Base-by-base conservation (phyloP, 2,329 filamentous ascomycete genomes). In the Epichloe amarillans region DNA sequence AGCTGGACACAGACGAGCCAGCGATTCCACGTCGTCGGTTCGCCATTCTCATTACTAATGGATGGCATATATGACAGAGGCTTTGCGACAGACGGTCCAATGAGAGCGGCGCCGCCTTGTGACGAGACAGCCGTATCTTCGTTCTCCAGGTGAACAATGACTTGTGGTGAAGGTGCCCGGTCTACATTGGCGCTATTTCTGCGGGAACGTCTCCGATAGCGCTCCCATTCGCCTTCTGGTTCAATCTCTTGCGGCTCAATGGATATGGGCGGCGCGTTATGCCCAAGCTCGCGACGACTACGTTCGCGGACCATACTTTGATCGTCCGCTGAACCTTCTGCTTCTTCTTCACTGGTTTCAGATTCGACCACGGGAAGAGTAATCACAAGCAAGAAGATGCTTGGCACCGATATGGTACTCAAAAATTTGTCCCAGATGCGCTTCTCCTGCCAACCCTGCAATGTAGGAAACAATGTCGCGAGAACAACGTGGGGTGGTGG, bases 351-450 rank as follows among this genome's bases (percentile, higher is more conserved):
- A 7, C 76, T 73, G 19, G 79, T 74, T 41, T 79, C 76, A 1
- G 79, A 78, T 60, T 97, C 91, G 5, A 95, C 87, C 0, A 98
- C 89, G 0, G 94, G 93, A 4, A 98, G 67, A 0, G 93, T 98
- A 45, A 93, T 81, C 0, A 91, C 91, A 4, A 98, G 74, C 2
- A 97, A 69, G 55, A 98, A 87, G 38, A 98, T 88, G 58, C 86
- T 94, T 1, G 90, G 87, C n/a, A 88, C 83, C 7, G 90, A 90
- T 38, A 94, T 75, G 11, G 93, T 60, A 41, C 88, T 91, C 46
- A 96, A 70, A 43, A 89, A 69, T 61, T 86, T 89, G 59, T 91
- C 90, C 81, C 83, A 88, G n/a, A 84, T 66, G n/a, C 73, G 81
- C 67, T 96, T 97, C 30, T 85, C 79, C 42, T 68, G 72, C 88